phyloP scores from a whole-genome alignment of 495 filamentous ascomycete genomes.

The Penicillium diatomitis region DNA sequence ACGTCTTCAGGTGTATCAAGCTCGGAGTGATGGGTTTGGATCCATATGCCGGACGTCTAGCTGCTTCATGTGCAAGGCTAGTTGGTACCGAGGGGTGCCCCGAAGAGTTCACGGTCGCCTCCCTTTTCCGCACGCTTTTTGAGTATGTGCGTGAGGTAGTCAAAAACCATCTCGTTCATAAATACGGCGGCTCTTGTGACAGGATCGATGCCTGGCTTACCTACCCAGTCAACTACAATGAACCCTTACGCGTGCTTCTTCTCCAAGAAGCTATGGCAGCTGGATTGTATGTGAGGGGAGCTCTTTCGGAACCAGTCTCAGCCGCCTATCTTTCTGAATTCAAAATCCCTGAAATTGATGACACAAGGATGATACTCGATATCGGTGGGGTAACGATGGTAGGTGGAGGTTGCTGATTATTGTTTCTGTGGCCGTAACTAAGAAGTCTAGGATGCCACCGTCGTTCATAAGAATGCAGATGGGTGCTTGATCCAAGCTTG shows the following conservation, averaged over 20 bases:
- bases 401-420: no score
- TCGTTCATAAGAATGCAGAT: neutral
- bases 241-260: neutral
- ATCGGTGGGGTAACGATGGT: constrained; percentile 1
- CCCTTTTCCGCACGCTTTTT: neutral
- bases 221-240: constrained; percentile 1
- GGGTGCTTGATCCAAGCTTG: neutral
- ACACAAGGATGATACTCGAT: neutral
- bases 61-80: neutral
- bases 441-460: neutral
- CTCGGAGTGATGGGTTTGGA: neutral
- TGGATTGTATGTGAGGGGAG: neutral
- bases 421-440: no score
- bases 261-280: no score
- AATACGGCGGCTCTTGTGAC: neutral
- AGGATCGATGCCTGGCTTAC: neutral
- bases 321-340: neutral
- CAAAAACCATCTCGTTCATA: neutral
- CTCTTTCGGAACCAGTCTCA: neutral
- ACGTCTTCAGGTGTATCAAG: neutral
- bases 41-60: neutral
- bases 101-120: neutral
- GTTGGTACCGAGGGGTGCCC: no score
- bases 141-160: neutral
- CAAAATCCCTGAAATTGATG: neutral